Percentiles rank a stretch among this genome's conserved stretches.
phyloP scores from a whole-genome alignment of 225 moss, liverwort and hornwort species.

The Polytrichum formosum region DNA sequence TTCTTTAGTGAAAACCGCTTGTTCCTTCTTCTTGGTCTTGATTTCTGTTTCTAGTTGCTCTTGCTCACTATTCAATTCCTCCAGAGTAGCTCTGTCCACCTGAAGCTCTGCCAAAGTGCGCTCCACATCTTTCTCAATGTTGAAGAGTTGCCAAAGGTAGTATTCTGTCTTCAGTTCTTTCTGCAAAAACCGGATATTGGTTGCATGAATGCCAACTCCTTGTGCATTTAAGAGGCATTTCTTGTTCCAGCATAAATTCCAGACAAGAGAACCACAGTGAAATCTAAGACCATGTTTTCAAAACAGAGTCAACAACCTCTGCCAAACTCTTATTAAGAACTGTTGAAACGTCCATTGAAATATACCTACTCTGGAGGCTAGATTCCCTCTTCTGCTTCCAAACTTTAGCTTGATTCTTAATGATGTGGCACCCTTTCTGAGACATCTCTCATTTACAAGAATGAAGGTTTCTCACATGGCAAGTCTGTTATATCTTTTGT shows the following conservation, averaged over 20 bases:
- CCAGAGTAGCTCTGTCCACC: conserved; percentile 66
- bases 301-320: no score
- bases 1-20: conserved; percentile 72
- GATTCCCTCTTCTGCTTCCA: no score
- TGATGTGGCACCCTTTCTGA: no score
- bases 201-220: background rate
- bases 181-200: conserved; percentile 25
- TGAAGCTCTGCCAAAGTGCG: conserved; percentile 63
- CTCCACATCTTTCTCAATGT: conserved; percentile 81
- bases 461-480: no score
- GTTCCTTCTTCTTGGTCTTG: conserved; percentile 79
- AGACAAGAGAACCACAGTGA: no score
- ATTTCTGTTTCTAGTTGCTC: conserved; percentile 77
- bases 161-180: conserved; percentile 89
- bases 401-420: no score
- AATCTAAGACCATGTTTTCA: no score
- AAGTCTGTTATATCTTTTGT: no score
- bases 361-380: no score
- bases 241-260: background rate
- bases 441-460: no score
- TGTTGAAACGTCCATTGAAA: no score
- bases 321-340: no score
- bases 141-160: conserved; percentile 86
- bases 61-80: conserved; percentile 70
- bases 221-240: background rate